A percentile compares a stretch with the other conserved stretches of the same genome.
phyloP scores from a whole-genome alignment of 2,329 filamentous ascomycete species.

The Xylariaceae sp. region DNA sequence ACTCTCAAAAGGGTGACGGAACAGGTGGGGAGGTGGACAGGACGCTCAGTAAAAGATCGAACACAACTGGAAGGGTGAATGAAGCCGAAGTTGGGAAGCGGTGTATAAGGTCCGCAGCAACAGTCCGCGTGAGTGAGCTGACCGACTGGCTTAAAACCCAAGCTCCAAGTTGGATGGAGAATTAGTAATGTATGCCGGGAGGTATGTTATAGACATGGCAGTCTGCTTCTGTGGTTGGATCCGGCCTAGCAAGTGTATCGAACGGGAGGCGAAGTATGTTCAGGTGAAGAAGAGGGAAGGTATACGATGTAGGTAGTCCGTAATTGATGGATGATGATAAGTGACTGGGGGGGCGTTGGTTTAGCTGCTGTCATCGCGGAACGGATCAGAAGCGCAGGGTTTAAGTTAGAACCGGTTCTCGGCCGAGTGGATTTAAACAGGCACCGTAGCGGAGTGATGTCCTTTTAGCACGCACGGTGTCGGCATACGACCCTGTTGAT shows the following conservation, averaged over 20 bases:
- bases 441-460: no score
- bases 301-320: no score
- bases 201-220: not conserved
- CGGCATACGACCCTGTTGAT: not conserved
- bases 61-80: not conserved
- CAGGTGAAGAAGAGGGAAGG: not conserved
- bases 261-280: no score
- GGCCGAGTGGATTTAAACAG: conserved; percentile 14
- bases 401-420: conserved; percentile 12
- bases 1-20: not conserved
- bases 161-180: not conserved
- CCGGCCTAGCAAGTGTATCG: not conserved
- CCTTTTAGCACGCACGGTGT: no score
- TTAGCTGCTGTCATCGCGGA: not conserved
- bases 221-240: not conserved
- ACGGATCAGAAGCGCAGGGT: not conserved
- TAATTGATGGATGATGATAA: conserved; percentile 1
- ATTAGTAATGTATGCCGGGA: not conserved
- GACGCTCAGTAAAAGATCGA: not conserved
- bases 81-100: not conserved
- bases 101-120: not conserved
- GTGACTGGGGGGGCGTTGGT: conserved; percentile 5
- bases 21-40: not conserved
- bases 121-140: not conserved
- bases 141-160: not conserved